A percentile compares a stretch with the other conserved stretches of the same genome.
phyloP scores from a whole-genome alignment of 2,329 filamentous ascomycete genomes.

The Monilinia polystroma region DNA sequence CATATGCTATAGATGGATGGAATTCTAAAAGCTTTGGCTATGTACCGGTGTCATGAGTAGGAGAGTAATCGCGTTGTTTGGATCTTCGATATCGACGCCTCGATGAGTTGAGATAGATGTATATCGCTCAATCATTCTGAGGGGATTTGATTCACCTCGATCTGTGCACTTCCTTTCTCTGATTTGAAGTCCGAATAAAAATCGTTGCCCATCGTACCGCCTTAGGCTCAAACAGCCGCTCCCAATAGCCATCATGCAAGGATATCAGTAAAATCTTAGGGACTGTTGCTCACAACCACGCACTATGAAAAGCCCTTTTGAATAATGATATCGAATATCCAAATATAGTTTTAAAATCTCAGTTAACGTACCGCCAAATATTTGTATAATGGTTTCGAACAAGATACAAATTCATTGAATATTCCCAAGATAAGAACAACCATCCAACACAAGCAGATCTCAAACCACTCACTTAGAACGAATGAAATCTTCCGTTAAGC shows the following conservation, averaged over 20 bases:
- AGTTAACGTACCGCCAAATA: background rate
- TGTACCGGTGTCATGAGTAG: background rate
- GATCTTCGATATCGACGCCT: background rate
- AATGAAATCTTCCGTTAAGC: too few species aligned
- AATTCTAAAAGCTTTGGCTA: background rate
- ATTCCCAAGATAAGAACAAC: too few species aligned
- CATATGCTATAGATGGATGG: background rate
- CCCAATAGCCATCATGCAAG: background rate
- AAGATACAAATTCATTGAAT: too few species aligned
- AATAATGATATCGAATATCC: background rate
- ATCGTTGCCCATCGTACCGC: background rate
- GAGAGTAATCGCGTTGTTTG: background rate
- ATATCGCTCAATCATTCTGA: slow-evolving; percentile 4
- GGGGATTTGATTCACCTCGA: slow-evolving; percentile 2
- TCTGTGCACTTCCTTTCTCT: background rate
- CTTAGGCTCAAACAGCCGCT: background rate
- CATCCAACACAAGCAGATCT: too few species aligned
- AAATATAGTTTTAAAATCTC: background rate
- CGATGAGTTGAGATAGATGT: background rate
- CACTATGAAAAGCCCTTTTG: background rate
- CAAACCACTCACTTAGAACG: too few species aligned
- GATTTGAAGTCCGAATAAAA: background rate
- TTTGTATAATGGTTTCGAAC: background rate
- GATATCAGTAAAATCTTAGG: background rate
- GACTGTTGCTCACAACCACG: slow-evolving; percentile 1